Evolutionary conservation across 2,329 filamentous ascomycete genomes (phyloP).

Genomic region (Blumeria graminis): DNA sequence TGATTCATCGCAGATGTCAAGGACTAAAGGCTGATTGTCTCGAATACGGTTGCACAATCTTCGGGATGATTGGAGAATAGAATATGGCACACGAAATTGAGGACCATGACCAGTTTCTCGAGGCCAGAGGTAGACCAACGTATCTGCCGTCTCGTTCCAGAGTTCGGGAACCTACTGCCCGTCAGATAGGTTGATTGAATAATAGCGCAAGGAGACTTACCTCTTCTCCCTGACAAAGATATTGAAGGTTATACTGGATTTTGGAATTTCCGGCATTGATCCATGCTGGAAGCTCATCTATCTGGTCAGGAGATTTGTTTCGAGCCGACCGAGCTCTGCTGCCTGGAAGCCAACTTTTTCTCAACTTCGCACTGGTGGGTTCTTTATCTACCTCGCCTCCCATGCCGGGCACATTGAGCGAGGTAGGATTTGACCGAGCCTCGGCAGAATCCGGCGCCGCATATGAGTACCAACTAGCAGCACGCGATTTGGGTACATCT

Average conservation of each 20-base stretch:
- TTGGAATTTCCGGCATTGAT: constrained; percentile 26
- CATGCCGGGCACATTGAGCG: constrained; percentile 1
- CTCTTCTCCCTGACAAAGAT: constrained; percentile 29
- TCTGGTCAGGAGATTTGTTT: constrained; percentile 4
- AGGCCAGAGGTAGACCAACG: constrained; percentile 32
- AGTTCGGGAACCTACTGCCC: constrained; percentile 33
- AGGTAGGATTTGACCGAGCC: background rate
- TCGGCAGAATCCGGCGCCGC: background rate
- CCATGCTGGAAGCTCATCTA: constrained; percentile 20
- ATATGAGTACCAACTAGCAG: background rate
- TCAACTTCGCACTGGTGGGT: background rate
- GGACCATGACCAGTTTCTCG: constrained; percentile 25
- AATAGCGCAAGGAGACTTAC: constrained; percentile 15
- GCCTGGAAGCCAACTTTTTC: constrained; percentile 7
- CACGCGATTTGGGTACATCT: background rate
- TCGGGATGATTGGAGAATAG: constrained; percentile 26
- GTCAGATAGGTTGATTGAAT: constrained; percentile 2
- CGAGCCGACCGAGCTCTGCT: constrained; percentile 4
- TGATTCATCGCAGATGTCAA: constrained; percentile 16
- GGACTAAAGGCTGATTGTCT: constrained; percentile 7
- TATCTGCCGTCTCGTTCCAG: constrained; percentile 27
- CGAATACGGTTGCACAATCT: constrained; percentile 5
- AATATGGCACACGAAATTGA: constrained; percentile 34
- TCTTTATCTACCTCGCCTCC: constrained; percentile 2
- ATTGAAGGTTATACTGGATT: constrained; percentile 30